A percentile compares a stretch with the other conserved stretches of the same genome.
Evolutionary conservation across 768 basidiomycete genomes (phyloP).

Genomic region (Lactarius vividus): DNA sequence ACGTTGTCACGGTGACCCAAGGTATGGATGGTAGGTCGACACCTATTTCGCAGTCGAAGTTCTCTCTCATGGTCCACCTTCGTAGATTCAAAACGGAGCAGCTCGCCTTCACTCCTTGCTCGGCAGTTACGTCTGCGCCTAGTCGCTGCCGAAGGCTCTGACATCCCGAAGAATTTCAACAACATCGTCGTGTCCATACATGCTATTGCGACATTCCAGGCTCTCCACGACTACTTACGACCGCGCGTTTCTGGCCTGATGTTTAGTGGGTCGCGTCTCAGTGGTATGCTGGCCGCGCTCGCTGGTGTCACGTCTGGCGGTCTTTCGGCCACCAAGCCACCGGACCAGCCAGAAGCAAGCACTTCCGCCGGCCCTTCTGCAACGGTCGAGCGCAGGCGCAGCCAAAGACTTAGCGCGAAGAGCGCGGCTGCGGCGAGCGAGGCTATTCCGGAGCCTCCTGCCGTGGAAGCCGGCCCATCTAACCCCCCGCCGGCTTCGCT

Average conservation of each 20-base stretch:
- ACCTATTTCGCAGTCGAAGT: neutral
- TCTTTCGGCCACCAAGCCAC: slow-evolving; percentile 23
- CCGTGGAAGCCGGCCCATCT: slow-evolving; percentile 23
- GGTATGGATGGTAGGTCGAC: slow-evolving; percentile 68
- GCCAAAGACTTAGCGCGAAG: slow-evolving; percentile 79
- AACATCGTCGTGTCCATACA: slow-evolving; percentile 97
- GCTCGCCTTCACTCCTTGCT: slow-evolving; percentile 87
- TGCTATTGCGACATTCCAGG: slow-evolving; percentile 97
- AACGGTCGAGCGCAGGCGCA: slow-evolving; percentile 62
- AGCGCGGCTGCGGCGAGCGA: slow-evolving; percentile 35
- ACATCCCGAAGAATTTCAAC: slow-evolving; percentile 80
- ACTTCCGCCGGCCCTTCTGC: slow-evolving; percentile 25
- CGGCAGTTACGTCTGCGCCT: slow-evolving; percentile 88
- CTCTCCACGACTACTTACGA: slow-evolving; percentile 92
- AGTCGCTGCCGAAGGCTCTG: slow-evolving; percentile 85
- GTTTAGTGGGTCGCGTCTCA: slow-evolving; percentile 60
- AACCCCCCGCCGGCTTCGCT: slow-evolving; percentile 13
- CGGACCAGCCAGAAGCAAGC: slow-evolving; percentile 27
- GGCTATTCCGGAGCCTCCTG: slow-evolving; percentile 23
- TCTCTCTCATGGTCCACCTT: neutral
- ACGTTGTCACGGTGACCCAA: slow-evolving; percentile 86
- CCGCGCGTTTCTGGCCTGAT: slow-evolving; percentile 80
- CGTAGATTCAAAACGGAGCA: slow-evolving; percentile 77
- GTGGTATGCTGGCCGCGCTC: slow-evolving; percentile 89
- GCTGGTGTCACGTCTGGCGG: slow-evolving; percentile 48